Conservation (phyloP, 306 rosid genomes). For the Cercis canadensis region DNA sequence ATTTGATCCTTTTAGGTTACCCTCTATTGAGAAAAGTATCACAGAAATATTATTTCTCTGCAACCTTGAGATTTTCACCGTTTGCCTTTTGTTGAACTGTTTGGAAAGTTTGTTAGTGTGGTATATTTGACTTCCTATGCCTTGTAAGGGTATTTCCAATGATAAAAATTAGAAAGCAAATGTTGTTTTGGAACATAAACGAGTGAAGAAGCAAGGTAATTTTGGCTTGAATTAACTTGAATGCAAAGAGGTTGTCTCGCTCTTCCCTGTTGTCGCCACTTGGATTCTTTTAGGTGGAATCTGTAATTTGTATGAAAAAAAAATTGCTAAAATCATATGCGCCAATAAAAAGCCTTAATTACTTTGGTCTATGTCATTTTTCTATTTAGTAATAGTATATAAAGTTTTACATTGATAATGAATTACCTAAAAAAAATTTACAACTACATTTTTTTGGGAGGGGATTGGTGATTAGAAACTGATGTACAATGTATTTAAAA, state of each 20-base stretch:
- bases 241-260: background rate
- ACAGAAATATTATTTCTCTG: too few species aligned
- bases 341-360: too few species aligned
- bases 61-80: background rate
- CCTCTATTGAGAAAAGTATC: constrained; percentile 18
- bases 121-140: constrained; percentile 2
- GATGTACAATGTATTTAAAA: too few species aligned
- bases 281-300: background rate
- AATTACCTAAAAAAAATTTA: too few species aligned
- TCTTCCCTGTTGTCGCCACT: background rate
- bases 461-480: too few species aligned
- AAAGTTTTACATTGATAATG: too few species aligned
- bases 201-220: constrained; percentile 8
- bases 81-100: constrained; percentile 1
- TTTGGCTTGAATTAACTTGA: background rate
- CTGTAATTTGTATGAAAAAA: background rate
- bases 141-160: constrained; percentile 26
- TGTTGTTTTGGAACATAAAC: background rate
- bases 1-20: constrained; percentile 5
- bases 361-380: too few species aligned
- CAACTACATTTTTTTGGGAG: too few species aligned
- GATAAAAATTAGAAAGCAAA: background rate
- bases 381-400: too few species aligned
- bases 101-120: constrained; percentile 15
- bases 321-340: too few species aligned